Conservation (phyloP, 768 basidiomycete species). For the Astraeus odoratus region DNA sequence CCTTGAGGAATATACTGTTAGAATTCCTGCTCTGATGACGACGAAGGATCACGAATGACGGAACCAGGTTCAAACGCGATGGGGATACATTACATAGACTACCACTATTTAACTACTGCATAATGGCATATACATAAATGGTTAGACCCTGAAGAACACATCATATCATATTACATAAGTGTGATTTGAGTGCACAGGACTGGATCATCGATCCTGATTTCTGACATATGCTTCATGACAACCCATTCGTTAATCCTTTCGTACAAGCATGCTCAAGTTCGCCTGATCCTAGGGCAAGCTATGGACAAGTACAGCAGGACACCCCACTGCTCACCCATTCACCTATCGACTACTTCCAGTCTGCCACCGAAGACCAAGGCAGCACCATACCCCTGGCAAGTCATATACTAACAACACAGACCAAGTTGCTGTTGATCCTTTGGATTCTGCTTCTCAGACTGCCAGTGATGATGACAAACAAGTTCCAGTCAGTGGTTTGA, state of each 20-base stretch:
- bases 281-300: constrained; percentile 72
- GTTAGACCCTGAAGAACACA: too few relatives aligned
- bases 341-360: constrained; percentile 24
- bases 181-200: too few relatives aligned
- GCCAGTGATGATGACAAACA: constrained; percentile 27
- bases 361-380: constrained; percentile 22
- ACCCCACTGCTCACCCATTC: too few relatives aligned
- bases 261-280: constrained; percentile 52
- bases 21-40: too few relatives aligned
- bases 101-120: too few relatives aligned
- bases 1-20: constrained; percentile 48
- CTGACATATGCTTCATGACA: too few relatives aligned
- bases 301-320: constrained; percentile 32
- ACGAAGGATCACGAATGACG: too few relatives aligned
- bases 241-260: constrained; percentile 73
- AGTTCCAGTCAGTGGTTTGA: constrained; percentile 9
- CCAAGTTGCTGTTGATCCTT: constrained; percentile 33
- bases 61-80: too few relatives aligned
- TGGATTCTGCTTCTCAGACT: constrained; percentile 32
- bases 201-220: too few relatives aligned
- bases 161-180: too few relatives aligned
- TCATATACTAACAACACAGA: constrained; percentile 31
- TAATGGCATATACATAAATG: too few relatives aligned
- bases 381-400: constrained; percentile 23
- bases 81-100: too few relatives aligned